These are phyloP conservation scores for Leptodermis oblonga DNA, from an alignment of 257 asterid species.

Conservation along the genomic window DNA sequence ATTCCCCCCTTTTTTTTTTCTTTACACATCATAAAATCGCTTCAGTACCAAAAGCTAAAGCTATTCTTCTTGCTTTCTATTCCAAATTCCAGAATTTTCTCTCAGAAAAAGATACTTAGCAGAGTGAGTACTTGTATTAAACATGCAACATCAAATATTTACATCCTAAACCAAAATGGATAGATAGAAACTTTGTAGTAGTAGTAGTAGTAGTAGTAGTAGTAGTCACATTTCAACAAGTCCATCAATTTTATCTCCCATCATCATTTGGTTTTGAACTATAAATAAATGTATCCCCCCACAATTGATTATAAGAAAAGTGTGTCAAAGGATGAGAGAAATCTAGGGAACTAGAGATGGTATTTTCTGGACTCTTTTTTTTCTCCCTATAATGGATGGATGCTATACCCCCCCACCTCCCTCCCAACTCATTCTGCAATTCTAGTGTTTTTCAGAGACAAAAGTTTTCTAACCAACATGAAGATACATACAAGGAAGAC, in stretches of 20 bases:
- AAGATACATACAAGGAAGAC: constrained; percentile 5
- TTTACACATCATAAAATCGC: too few relatives aligned
- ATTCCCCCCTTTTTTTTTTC: too few relatives aligned
- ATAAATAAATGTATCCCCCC: constrained; percentile 11
- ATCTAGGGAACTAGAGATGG: constrained; percentile 1
- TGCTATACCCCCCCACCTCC: neutral
- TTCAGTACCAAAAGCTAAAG: neutral
- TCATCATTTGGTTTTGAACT: constrained; percentile 10
- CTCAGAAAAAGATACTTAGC: neutral
- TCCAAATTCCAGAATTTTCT: too few relatives aligned
- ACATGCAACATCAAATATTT: constrained; percentile 6
- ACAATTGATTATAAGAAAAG: neutral
- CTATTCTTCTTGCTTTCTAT: neutral
- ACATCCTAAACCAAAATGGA: neutral
- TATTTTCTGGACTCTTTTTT: too few relatives aligned
- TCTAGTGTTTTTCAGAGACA: neutral
- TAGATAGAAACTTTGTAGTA: constrained; percentile 4
- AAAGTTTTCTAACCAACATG: neutral
- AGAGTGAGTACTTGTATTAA: neutral
- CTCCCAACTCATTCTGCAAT: neutral
- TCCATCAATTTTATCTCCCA: constrained; percentile 22
- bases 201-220: neutral
- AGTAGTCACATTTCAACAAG: constrained; percentile 13
- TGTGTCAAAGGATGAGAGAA: constrained; percentile 16
- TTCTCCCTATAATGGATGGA: neutral